Evolutionary conservation across 257 asterid genomes (phyloP), one percentile per base, ranked within the genome.

Genomic region (Solanum acaule): DNA sequence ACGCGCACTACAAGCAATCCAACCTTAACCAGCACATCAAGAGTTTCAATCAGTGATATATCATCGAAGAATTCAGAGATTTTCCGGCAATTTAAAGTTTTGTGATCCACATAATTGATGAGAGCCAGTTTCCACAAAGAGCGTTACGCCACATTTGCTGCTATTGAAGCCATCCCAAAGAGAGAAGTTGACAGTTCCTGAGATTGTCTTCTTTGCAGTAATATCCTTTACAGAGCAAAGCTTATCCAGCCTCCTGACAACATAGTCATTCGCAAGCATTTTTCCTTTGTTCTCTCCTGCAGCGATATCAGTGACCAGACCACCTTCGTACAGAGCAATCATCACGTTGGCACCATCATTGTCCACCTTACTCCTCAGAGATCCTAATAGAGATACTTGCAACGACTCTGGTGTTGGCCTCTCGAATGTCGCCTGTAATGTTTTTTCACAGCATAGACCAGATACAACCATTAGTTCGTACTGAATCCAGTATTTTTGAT

Each of bases 91-190:
- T 89, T 91, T 94, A 86, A 96, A 90, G 87, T 88, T 94, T 89
- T 96, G 99, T 3, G 98, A 95, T 86, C 98, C 98, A 75, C 93
- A 90, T 59, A 96, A 92, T 8, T 91, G 96, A 87, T 88, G 98
- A 72, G 94, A 88, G 14, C 92, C 88, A 85, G 81, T 92, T 35
- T 96, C 92, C 5, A 93, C 91, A 71, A 96, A 94, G 44, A 95
- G 90, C 2, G 90, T 96, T 0, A 94, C 63, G 15, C 98, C 96
- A 88, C 96, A 95, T 90, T 95, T 96, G 90, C 92, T 88, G 37
- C 95, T 89, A 76, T 91, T 92, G 87, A 95, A 94, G 20, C 93
- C 95, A 49, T 93, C 98, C 98, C 99, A 96, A 44, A 96, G 92
- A 1, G 94, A 44, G 37, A 96, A 96, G 42, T 49, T 91, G 29